Base-by-base conservation (phyloP, 768 basidiomycete genomes). In the Boletus speciosus region DNA sequence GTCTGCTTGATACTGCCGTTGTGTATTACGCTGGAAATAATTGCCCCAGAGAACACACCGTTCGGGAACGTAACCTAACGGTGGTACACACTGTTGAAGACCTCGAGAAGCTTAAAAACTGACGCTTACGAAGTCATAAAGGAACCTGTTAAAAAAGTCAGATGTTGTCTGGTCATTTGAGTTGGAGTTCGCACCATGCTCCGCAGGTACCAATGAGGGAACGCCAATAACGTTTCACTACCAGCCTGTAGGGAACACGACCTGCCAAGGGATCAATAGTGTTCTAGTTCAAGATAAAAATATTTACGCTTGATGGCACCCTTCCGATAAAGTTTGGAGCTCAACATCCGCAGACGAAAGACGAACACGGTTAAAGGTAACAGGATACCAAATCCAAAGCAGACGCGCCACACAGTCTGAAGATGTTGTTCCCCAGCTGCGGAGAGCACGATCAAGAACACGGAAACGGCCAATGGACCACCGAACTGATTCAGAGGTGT, bases 341-440 rank as follows among this genome's bases (percentile, higher is more conserved):
- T 86, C 59, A 88, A 66, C 87, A 90, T 90, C 48, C 82, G 76
- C 61, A 88, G 67, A 50, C 88, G 85, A 72, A 86, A 88, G 66
- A 81, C 75, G 66, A 91, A 81, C 25, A 91, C 88, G 3, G 79
- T 78, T 47, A 88, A 64, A 16, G 88, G 85, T 11, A 86, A 70
- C 29, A 81, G 46, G 25, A 85, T 79, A 25, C 86, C 85, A 54
- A 86, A 71, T 8, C 81, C 84, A 62, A 85, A 85, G 69, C 78
- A 82, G 29, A 82, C 81, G 44, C 84, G 79, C 86, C 85, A 86
- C 49, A 86, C 82, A 2, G 82, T 86, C 51, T 75, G 64, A 29
- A 86, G 75, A 63, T 87, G 79, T 49, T 81, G 69, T 54, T 79
- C 75, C 12, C 85, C 85, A 15, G 84, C 83, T 27, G 82, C 85